Evolutionary conservation across 805 yeast genomes (phyloP).

Genomic region (Yamadazyma paraphyllophila): DNA sequence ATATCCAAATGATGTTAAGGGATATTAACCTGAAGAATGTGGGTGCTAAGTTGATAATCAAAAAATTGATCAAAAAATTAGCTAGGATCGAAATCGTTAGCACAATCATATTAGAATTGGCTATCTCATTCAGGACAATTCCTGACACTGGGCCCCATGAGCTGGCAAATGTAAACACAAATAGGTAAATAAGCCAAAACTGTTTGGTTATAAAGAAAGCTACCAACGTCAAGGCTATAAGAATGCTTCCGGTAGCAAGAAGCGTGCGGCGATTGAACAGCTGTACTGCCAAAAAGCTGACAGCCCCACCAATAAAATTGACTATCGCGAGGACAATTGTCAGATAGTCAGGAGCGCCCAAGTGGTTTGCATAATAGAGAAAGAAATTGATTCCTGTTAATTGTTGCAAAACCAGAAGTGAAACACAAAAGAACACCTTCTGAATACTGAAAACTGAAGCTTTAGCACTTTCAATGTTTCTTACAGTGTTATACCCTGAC

Average conservation of each 20-base stretch:
- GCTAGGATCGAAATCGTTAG: constrained; percentile 9
- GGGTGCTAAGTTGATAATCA: constrained; percentile 10
- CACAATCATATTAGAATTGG: constrained; percentile 22
- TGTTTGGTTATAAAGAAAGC: constrained; percentile 1
- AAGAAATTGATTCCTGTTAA: constrained; percentile 33
- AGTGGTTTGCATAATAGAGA: constrained; percentile 26
- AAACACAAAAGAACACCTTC: constrained; percentile 19
- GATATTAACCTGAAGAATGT: constrained; percentile 1
- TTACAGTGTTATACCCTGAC: background rate
- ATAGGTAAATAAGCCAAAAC: constrained; percentile 3
- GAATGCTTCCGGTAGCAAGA: constrained; percentile 7
- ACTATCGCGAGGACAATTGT: constrained; percentile 8
- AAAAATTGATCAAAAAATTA: constrained; percentile 11
- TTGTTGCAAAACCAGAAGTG: constrained; percentile 32
- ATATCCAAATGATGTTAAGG: constrained; percentile 7
- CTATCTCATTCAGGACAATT: constrained; percentile 21
- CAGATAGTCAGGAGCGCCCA: constrained; percentile 5
- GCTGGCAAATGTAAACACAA: constrained; percentile 11
- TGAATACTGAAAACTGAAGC: constrained; percentile 4
- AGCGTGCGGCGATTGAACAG: constrained; percentile 7
- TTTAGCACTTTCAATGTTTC: background rate
- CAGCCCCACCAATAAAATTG: constrained; percentile 13
- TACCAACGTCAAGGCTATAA: background rate
- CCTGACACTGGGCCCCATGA: constrained; percentile 36
- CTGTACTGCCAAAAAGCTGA: constrained; percentile 4